Conservation (phyloP, 257 asterid species). For the Solanum peruvianum region DNA sequence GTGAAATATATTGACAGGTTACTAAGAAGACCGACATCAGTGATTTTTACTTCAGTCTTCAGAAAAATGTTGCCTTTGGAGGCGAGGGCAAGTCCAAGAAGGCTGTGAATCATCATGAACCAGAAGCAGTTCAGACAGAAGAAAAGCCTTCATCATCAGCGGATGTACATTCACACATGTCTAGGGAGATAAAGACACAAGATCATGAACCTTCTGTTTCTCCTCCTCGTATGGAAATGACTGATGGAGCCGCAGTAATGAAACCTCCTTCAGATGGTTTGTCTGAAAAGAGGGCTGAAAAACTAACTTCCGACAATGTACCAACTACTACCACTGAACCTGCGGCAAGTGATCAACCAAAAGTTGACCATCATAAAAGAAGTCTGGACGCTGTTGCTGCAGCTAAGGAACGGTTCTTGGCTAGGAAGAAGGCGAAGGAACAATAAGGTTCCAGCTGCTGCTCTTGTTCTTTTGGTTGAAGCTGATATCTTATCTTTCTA, state of each 20-base stretch:
- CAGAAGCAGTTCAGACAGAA: conserved; percentile 17
- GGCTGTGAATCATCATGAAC: conserved; percentile 27
- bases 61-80: conserved; percentile 80
- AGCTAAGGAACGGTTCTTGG: conserved; percentile 59
- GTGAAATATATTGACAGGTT: conserved; percentile 32
- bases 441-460: not conserved
- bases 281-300: conserved; percentile 11
- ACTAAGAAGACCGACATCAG: conserved; percentile 71
- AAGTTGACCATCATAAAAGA: conserved; percentile 36
- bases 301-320: not conserved
- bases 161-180: conserved; percentile 13
- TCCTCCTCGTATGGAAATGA: conserved; percentile 25
- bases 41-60: conserved; percentile 76
- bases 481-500: not conserved
- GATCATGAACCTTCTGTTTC: conserved; percentile 18
- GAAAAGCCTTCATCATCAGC: conserved; percentile 18
- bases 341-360: conserved; percentile 23
- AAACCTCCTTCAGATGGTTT: conserved; percentile 27
- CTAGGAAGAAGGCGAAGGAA: conserved; percentile 62
- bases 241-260: conserved; percentile 6
- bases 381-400: conserved; percentile 43
- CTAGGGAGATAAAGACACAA: conserved; percentile 16
- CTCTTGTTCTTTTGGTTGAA: not conserved
- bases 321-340: not conserved
- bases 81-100: conserved; percentile 32